Evolutionary conservation across 2,329 filamentous ascomycete species (phyloP), one percentile per base, ranked within the genome.

Genomic region (Dactylellina leptospora): DNA sequence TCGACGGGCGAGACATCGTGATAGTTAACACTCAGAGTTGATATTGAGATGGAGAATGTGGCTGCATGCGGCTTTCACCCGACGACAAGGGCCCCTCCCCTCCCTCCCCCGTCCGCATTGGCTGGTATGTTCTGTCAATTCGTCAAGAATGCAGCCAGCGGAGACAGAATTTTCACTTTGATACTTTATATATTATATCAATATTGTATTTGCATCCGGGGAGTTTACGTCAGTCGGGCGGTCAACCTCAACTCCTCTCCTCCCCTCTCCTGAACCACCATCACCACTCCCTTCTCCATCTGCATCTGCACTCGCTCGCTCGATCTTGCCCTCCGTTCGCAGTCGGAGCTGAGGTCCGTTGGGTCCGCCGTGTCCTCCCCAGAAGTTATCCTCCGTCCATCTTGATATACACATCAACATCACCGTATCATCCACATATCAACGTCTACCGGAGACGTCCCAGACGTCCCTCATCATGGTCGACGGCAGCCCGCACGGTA

Each of bases 381-480:
- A n/a, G 40, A 28, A 8, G 28, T 36, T n/a, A 16, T 40, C 36
- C 13, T n/a, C 4, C n/a, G n/a, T n/a, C n/a, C n/a, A n/a, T n/a
- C n/a, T n/a, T n/a, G n/a, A n/a, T n/a, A n/a, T n/a, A n/a, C n/a
- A n/a, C n/a, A n/a, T n/a, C n/a, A n/a, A n/a, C n/a, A n/a, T n/a
- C n/a, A n/a, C n/a, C n/a, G n/a, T n/a, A n/a, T n/a, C n/a, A n/a
- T n/a, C n/a, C n/a, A n/a, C n/a, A n/a, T n/a, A n/a, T n/a, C n/a
- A n/a, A n/a, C n/a, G n/a, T n/a, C n/a, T n/a, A n/a, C n/a, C n/a
- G n/a, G n/a, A n/a, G n/a, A n/a, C n/a, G n/a, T n/a, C n/a, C 3
- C 25, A 51, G 47, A 27, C 47, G 25, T 25, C 47, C 47, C n/a
- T 11, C 48, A 69, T 44, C 33, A 71, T 71, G 64, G 64, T 71